Conservation (phyloP, 1,284 basidiomycete genomes). For the Rhizoctonia solani region DNA sequence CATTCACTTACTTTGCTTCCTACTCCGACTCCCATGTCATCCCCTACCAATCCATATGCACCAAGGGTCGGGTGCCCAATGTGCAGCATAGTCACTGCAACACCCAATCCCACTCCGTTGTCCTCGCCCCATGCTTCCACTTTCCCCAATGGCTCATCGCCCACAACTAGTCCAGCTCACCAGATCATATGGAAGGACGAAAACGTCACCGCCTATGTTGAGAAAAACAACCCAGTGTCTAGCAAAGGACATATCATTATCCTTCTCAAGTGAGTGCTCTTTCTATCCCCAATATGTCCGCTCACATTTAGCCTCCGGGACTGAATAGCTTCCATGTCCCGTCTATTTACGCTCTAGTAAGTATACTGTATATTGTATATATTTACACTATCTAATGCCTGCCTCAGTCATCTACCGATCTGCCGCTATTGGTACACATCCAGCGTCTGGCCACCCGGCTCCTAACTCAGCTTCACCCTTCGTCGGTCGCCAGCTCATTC, state of each 20-base stretch:
- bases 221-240: constrained; percentile 67
- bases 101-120: constrained; percentile 49
- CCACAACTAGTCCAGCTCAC: constrained; percentile 8
- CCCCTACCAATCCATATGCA: constrained; percentile 47
- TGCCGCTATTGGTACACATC: constrained; percentile 67
- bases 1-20: not conserved
- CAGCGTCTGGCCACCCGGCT: constrained; percentile 62
- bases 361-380: constrained; percentile 41
- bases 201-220: constrained; percentile 72
- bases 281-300: not conserved
- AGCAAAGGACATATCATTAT: constrained; percentile 69
- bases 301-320: not conserved
- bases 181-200: constrained; percentile 68
- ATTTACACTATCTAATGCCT: not conserved
- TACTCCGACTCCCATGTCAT: constrained; percentile 16
- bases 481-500: constrained; percentile 38
- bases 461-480: constrained; percentile 54
- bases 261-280: constrained; percentile 66
- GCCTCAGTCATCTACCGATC: constrained; percentile 69
- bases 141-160: constrained; percentile 46
- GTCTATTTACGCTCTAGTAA: constrained; percentile 69
- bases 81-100: constrained; percentile 69
- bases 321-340: constrained; percentile 67
- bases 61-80: constrained; percentile 70
- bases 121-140: constrained; percentile 52